Evolutionary conservation across 495 filamentous ascomycete species (phyloP), one percentile per base, ranked within the genome.

Genomic region (Aspergillus bridgeri): DNA sequence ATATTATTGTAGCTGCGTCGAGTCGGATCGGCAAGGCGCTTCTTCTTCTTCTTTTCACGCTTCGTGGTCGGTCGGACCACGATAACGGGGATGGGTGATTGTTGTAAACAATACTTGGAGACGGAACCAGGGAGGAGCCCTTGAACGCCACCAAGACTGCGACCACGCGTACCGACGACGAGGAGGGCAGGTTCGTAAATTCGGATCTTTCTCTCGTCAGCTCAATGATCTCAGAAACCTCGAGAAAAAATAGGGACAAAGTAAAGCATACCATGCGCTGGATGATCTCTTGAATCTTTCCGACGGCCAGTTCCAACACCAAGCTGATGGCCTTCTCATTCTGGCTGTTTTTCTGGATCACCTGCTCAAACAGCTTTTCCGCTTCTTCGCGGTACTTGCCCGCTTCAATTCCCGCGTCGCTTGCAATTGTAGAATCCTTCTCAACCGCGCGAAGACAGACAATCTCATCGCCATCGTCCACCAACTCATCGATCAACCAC

Each of bases 381-480:
- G 94, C 94, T 57, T 96, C 91, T 46, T 85, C 78, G 19, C 89
- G 86, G 70, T 98, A 97, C 46, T 82, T 79, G 17, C 78, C 81
- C 63, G 87, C 86, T 64, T 95, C 86, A 22, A 90, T 75, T 22
- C 83, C 82, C 3, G 73, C 67, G 57, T 89, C 87, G 54, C 81
- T 89, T 33, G 81, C 80, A 61, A 90, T 83, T 50, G 88, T 89
- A 49, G 86, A 83, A 60, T 94, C 88, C 66, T 87, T 93, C 63
- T 96, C 93, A 42, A 98, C 82, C 6, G 96, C 94, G 29, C 91
- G 81, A 42, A 98, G 81, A 72, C 94, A 98, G 33, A 98, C 87
- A 52, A 98, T 89, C 73, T 98, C 90, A 66, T 98, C 94, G 11
- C 95, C 94, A 70, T 98, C 94, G 64, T 97, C 93, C 20, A 97